These are phyloP conservation scores for Crucihimalaya himalaica DNA, from an alignment of 345 rosid species.

Conservation along the genomic window DNA sequence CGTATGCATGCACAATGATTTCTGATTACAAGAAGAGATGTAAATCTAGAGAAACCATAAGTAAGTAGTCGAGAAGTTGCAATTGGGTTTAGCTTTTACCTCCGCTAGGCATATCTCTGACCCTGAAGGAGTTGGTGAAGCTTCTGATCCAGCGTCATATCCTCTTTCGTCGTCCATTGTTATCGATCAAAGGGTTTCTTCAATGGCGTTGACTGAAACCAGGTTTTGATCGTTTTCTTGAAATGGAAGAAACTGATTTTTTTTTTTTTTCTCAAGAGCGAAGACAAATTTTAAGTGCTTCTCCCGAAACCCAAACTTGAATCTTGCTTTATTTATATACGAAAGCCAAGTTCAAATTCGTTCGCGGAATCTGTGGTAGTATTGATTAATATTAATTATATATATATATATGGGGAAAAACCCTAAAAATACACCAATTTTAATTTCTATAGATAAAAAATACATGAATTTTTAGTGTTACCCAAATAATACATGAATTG, in stretches of 20 bases:
- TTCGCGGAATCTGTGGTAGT: constrained; percentile 11
- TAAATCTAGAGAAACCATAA: not conserved
- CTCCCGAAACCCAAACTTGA: not conserved
- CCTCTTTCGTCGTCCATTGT: constrained; percentile 7
- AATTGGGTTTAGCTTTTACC: constrained; percentile 1
- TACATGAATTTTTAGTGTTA: too few relatives aligned
- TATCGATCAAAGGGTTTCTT: constrained; percentile 8
- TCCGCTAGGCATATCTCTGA: constrained; percentile 2
- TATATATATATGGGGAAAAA: too few relatives aligned
- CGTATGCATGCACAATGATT: not conserved
- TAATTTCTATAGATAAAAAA: too few relatives aligned
- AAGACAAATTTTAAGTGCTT: not conserved
- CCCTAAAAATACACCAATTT: too few relatives aligned
- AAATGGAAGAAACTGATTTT: not conserved
- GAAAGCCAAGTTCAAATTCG: not conserved
- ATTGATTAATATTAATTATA: not conserved
- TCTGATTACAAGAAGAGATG: not conserved
- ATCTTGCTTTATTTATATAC: constrained; percentile 5
- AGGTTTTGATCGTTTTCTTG: constrained; percentile 24
- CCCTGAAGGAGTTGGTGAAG: not conserved
- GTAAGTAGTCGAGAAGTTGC: not conserved
- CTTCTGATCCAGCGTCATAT: constrained; percentile 10
- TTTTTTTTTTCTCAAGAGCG: not conserved
- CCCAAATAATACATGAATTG: too few relatives aligned
- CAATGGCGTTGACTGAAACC: constrained; percentile 4